phyloP scores from a whole-genome alignment of 306 rosid species.

The Lotus japonicus region DNA sequence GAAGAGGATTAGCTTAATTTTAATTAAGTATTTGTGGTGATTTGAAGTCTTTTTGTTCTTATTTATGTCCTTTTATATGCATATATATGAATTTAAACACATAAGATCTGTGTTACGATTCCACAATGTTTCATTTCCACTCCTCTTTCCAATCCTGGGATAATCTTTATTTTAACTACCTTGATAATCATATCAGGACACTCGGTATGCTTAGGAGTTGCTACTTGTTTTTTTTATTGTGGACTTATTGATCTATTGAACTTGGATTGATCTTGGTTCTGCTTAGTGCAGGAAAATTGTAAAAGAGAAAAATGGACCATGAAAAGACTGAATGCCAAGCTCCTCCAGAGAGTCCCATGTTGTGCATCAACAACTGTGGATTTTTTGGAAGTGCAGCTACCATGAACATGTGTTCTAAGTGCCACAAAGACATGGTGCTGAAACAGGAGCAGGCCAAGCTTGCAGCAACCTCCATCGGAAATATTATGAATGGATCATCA shows the following conservation, averaged over 20 bases:
- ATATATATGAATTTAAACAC: no score
- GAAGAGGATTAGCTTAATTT: no score
- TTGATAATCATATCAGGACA: background rate
- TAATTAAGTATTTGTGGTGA: no score
- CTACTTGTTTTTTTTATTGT: no score
- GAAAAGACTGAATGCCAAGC: conserved; percentile 93
- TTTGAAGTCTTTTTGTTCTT: no score
- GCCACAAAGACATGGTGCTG: conserved; percentile 80
- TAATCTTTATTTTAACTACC: background rate
- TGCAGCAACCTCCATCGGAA: conserved; percentile 79
- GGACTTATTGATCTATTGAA: background rate
- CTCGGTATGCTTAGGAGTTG: background rate
- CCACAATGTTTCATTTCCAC: no score
- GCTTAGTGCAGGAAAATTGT: conserved; percentile 44
- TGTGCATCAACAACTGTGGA: conserved; percentile 88
- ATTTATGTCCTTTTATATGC: no score
- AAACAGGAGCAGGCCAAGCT: conserved; percentile 83
- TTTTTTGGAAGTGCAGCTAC: conserved; percentile 90
- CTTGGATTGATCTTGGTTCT: background rate
- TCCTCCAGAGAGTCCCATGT: conserved; percentile 81
- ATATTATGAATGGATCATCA: conserved; percentile 75
- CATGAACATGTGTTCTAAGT: conserved; percentile 93
- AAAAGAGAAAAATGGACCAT: conserved; percentile 60
- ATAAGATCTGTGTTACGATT: no score
- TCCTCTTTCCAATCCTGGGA: no score